phyloP scores from a whole-genome alignment of 2,329 filamentous ascomycete species.

The Chaetomium globosum region DNA sequence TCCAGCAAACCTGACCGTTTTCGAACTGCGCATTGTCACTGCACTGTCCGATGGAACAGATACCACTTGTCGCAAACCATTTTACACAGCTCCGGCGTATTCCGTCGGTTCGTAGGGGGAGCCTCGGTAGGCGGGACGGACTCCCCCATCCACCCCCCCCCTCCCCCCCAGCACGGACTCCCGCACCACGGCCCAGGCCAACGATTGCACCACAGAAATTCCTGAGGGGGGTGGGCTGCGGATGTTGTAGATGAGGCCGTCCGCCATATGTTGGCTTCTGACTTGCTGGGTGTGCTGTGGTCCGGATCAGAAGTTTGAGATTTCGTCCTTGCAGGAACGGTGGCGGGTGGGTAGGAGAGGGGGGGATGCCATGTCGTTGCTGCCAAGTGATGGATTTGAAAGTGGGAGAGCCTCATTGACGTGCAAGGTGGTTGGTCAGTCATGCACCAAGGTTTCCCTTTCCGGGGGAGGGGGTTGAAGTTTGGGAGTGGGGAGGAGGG shows the following conservation, averaged over 20 bases:
- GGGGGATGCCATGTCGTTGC: conserved; percentile 30
- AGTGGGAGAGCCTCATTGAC: conserved; percentile 30
- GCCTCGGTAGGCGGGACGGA: conserved; percentile 13
- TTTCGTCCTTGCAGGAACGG: not conserved
- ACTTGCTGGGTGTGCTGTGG: not conserved
- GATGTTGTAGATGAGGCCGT: not conserved
- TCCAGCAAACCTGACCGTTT: not conserved
- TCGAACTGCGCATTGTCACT: not conserved
- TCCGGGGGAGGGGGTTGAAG: not conserved
- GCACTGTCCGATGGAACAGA: not conserved
- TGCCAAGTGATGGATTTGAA: conserved; percentile 29
- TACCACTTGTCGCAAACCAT: not conserved
- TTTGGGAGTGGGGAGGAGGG: not conserved
- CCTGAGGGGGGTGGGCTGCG: not conserved
- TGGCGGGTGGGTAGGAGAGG: not conserved
- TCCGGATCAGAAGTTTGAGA: not conserved
- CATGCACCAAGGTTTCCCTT: not conserved
- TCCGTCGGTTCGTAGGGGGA: not conserved
- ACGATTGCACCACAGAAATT: not conserved
- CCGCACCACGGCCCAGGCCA: not conserved
- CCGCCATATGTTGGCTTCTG: not conserved
- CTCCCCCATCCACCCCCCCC: conserved; percentile 4
- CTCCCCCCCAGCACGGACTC: conserved; percentile 13
- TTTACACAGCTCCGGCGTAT: not conserved
- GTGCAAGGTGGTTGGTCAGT: conserved; percentile 7